Base-by-base conservation (phyloP, 495 filamentous ascomycete species). In the Lasiosphaeria miniovina region DNA sequence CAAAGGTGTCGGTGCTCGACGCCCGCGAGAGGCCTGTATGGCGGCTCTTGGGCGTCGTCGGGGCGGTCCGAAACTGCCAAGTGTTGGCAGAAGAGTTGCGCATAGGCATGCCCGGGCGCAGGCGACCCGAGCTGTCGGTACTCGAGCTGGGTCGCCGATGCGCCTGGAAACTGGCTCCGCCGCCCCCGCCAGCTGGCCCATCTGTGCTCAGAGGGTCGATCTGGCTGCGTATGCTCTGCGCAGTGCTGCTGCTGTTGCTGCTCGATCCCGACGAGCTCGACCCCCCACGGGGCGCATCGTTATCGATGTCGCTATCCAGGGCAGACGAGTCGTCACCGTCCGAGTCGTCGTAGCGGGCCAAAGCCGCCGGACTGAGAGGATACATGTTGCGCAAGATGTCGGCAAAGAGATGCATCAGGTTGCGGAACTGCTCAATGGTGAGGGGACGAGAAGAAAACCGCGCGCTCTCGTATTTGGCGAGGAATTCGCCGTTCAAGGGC, bases 351-450 rank as follows among this genome's bases (percentile, higher is more conserved):
- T 65, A 55, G n/a, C 57, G 49, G 36, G 57, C 76, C 33, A 85
- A 57, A 5, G 80, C 65, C 0, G 75, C 73, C 1, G 80, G 70
- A 43, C 84, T 77, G 17, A 92, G 71, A 1, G 82, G 80, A 32
- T 76, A 82, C 89, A 98, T 96, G 7, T 82, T 83, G 33, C 84
- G 81, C 32, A 98, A 68, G 4, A 98, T 75, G 38, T 91, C 87
- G 0, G 93, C 85, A 73, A 97, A 96, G n/a, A 89, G 74, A 54
- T 84, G 82, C 93, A 98, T 96, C 56, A 98, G 74, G 4, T 73
- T 71, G n/a, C 89, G 80, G 67, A 98, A 98, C 53, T 91, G 82
- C 0, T 70, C 57, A 64, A 94, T 90, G 11, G 73, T 71, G 15
- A 83, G 55, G 3, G 79, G 73, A 15, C 65, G 67, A 0, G 80